These are phyloP conservation scores for Tillandsia fasciculata DNA, from an alignment of 176 grass and related monocot species.

Conservation along the genomic window DNA sequence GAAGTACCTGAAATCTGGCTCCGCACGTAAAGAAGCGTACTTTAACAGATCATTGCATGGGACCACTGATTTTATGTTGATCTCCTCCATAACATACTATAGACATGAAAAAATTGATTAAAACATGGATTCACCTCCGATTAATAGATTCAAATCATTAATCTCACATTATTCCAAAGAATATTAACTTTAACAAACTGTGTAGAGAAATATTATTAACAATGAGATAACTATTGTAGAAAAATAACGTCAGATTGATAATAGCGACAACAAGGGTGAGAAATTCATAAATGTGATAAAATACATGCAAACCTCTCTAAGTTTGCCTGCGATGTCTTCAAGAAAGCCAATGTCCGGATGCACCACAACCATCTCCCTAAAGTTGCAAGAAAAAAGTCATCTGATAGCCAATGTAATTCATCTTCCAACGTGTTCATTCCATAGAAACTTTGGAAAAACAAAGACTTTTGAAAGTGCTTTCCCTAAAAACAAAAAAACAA, in stretches of 20 bases:
- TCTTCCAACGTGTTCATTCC: constrained; percentile 7
- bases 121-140: not conserved
- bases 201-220: too few species aligned
- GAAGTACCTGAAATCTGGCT: constrained; percentile 97
- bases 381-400: constrained; percentile 17
- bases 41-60: constrained; percentile 84
- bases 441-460: constrained; percentile 11
- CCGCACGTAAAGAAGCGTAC: constrained; percentile 79
- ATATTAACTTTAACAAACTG: too few species aligned
- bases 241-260: not conserved
- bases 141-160: not conserved
- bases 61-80: constrained; percentile 83
- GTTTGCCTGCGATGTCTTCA: constrained; percentile 87
- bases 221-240: too few species aligned
- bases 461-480: too few species aligned
- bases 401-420: constrained; percentile 21
- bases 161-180: too few species aligned
- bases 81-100: constrained; percentile 99
- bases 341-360: constrained; percentile 88
- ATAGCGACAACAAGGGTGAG: not conserved
- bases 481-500: not conserved
- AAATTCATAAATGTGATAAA: not conserved
- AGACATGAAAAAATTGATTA: constrained; percentile 2
- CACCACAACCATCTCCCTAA: constrained; percentile 96
- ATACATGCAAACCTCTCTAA: constrained; percentile 66